Percentiles rank a stretch among this genome's conserved stretches.
These are phyloP conservation scores for Spergularia bocconei DNA, from an alignment of 148 eudicot genomes.

Conservation along the genomic window DNA sequence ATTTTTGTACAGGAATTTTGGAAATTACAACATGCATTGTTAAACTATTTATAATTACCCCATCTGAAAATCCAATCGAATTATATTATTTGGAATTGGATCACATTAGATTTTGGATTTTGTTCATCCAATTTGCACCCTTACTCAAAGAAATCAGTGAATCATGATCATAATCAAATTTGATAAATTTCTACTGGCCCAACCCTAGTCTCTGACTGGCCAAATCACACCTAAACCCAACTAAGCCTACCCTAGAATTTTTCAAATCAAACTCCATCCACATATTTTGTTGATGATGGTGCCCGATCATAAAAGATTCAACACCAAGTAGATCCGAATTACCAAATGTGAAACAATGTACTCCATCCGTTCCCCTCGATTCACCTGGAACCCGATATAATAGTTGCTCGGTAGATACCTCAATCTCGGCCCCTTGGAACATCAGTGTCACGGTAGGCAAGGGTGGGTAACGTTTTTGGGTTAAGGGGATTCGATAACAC, in stretches of 20 bases:
- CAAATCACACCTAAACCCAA: slow-evolving; percentile 68
- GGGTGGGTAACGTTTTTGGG: slow-evolving; percentile 36
- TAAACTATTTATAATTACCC: no score
- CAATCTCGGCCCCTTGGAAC: slow-evolving; percentile 73
- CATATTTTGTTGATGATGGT: slow-evolving; percentile 87
- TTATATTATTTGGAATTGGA: no score
- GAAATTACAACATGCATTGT: no score
- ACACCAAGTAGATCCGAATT: slow-evolving; percentile 78
- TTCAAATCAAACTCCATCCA: slow-evolving; percentile 90
- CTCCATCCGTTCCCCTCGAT: slow-evolving; percentile 43
- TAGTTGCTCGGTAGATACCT: slow-evolving; percentile 51
- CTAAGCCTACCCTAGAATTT: slow-evolving; percentile 74
- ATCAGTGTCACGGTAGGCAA: slow-evolving; percentile 66
- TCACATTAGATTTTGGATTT: no score
- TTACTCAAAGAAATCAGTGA: no score
- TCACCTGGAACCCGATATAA: slow-evolving; percentile 58
- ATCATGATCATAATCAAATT: no score
- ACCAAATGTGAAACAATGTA: slow-evolving; percentile 82
- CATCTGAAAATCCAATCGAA: no score
- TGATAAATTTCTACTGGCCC: slow-evolving; percentile 6
- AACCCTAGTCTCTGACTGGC: slow-evolving; percentile 63
- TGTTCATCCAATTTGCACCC: no score
- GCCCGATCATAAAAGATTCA: slow-evolving; percentile 68
- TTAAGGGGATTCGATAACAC: slow-evolving; percentile 51
- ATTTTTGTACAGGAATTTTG: no score